These are phyloP conservation scores for Ricinus communis DNA, from an alignment of 345 rosid genomes.

Conservation along the genomic window DNA sequence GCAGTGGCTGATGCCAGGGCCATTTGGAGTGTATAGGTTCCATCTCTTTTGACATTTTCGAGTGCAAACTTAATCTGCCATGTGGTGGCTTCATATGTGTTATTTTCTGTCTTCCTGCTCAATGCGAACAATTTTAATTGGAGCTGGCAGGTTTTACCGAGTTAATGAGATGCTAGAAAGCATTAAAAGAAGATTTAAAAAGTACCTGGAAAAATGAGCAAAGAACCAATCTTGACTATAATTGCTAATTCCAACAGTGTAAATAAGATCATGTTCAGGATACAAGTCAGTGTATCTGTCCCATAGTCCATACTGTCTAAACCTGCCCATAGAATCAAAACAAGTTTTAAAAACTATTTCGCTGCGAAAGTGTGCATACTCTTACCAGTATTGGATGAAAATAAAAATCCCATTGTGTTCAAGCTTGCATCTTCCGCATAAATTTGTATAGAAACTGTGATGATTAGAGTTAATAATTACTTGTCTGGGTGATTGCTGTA, in stretches of 20 bases:
- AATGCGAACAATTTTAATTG: neutral
- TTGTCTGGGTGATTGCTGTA: conserved; percentile 27
- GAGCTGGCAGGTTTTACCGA: too few relatives aligned
- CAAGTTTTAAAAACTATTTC: neutral
- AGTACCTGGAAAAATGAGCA: conserved; percentile 72
- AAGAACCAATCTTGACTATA: conserved; percentile 66
- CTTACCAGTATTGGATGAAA: too few relatives aligned
- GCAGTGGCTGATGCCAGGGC: conserved; percentile 69
- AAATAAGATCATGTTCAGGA: conserved; percentile 51
- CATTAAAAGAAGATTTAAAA: neutral
- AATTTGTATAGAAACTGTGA: too few relatives aligned
- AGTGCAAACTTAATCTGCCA: conserved; percentile 64
- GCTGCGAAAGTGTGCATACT: too few relatives aligned
- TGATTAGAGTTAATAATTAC: conserved; percentile 18
- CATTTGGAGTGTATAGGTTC: conserved; percentile 58
- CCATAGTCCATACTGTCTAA: conserved; percentile 83
- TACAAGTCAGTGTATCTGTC: conserved; percentile 58
- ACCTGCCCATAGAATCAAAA: conserved; percentile 32
- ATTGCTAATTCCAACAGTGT: conserved; percentile 43
- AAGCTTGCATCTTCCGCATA: too few relatives aligned
- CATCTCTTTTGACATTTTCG: conserved; percentile 20
- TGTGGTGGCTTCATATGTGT: conserved; percentile 45
- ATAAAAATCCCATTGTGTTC: too few relatives aligned
- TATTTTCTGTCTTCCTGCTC: conserved; percentile 40
- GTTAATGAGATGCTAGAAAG: neutral